A percentile compares a stretch with the other conserved stretches of the same genome.
phyloP scores from a whole-genome alignment of 495 filamentous ascomycete genomes.

The Neurospora sp. region DNA sequence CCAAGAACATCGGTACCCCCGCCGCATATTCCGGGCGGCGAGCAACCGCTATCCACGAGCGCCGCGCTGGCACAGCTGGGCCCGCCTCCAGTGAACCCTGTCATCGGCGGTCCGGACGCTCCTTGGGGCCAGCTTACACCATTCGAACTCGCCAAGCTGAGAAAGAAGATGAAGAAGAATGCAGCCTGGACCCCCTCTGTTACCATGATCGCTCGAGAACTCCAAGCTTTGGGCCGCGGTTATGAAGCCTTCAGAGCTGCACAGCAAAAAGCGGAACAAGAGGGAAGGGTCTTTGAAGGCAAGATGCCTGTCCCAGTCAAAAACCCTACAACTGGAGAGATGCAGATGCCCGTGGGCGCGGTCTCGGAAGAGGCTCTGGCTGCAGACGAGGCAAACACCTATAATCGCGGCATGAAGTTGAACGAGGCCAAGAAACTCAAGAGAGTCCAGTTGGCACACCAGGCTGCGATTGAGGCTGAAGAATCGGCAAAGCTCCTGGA shows the following conservation, averaged over 20 bases:
- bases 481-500: slow-evolving; percentile 48
- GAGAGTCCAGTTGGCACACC: slow-evolving; percentile 58
- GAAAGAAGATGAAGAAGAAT: slow-evolving; percentile 99
- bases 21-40: slow-evolving; percentile 43
- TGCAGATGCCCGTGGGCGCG: slow-evolving; percentile 38
- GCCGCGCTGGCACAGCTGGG: slow-evolving; percentile 66
- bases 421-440: slow-evolving; percentile 92
- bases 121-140: slow-evolving; percentile 88
- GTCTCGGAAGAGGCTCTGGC: slow-evolving; percentile 39
- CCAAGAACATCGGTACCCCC: slow-evolving; percentile 36
- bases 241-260: slow-evolving; percentile 61
- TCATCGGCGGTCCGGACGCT: slow-evolving; percentile 61
- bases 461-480: slow-evolving; percentile 59
- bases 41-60: slow-evolving; percentile 59
- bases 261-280: slow-evolving; percentile 56
- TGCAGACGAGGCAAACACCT: slow-evolving; percentile 48
- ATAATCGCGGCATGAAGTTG: slow-evolving; percentile 81
- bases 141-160: slow-evolving; percentile 81
- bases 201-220: slow-evolving; percentile 89
- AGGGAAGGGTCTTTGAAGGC: slow-evolving; percentile 52
- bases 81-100: slow-evolving; percentile 69
- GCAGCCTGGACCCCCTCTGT: slow-evolving; percentile 90
- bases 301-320: slow-evolving; percentile 34
- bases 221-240: slow-evolving; percentile 68
- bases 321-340: slow-evolving; percentile 36